Percentiles rank a stretch among this genome's conserved stretches.
These are phyloP conservation scores for Rhizopus delemar DNA, from an alignment of 371 early-diverging fungal genomes.

Conservation along the genomic window DNA sequence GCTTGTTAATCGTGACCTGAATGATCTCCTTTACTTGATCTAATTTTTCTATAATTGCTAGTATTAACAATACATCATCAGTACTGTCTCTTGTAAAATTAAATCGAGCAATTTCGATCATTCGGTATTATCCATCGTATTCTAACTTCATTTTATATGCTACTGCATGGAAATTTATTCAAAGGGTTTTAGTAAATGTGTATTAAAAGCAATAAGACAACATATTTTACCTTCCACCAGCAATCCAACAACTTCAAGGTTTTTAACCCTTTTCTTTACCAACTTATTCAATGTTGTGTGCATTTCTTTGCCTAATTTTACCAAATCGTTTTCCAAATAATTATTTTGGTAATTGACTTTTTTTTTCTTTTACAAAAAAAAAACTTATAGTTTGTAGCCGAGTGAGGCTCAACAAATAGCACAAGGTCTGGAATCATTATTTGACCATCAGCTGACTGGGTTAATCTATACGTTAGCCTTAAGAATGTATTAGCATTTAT, in stretches of 20 bases:
- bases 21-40: constrained; percentile 5
- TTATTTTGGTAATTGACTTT: constrained; percentile 19
- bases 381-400: constrained; percentile 20
- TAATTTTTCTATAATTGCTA: constrained; percentile 5
- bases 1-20: neutral
- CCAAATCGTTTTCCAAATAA: constrained; percentile 14
- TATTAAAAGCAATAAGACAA: constrained; percentile 8
- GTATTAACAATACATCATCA: constrained; percentile 10
- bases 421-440: constrained; percentile 22
- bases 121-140: constrained; percentile 8
- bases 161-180: neutral
- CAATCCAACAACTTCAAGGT: constrained; percentile 25
- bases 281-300: constrained; percentile 19
- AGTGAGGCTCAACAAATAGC: constrained; percentile 15
- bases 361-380: constrained; percentile 25
- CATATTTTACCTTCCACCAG: constrained; percentile 16
- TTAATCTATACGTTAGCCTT: constrained; percentile 5
- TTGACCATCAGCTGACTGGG: constrained; percentile 6
- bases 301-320: constrained; percentile 24
- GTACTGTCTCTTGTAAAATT: neutral
- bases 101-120: constrained; percentile 5
- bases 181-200: constrained; percentile 7
- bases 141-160: constrained; percentile 3
- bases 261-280: constrained; percentile 14
- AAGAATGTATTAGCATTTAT: constrained; percentile 3